Evolutionary conservation across 768 basidiomycete species (phyloP), one percentile per base, ranked within the genome.

Genomic region (Hygrophoropsis aurantiaca): DNA sequence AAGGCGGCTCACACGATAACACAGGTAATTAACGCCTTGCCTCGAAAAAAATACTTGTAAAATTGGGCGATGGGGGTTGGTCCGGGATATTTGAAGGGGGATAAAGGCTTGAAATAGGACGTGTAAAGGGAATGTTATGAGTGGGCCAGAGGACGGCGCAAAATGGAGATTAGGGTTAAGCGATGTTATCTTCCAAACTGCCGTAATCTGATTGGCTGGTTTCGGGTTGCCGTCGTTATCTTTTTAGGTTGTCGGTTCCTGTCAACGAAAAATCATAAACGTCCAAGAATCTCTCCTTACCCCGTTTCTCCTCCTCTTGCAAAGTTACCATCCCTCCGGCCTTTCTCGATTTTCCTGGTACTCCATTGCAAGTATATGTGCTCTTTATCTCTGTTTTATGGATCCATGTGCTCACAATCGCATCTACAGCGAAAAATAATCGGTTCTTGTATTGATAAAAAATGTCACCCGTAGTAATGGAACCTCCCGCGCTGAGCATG

Each of bases 391-490:
- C 27, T 7, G 27, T 7, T 30, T 30, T 30, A 6, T 30, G 6
- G 13, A 13, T 13, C 27, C 36, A 8, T 38, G 36, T 16, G 16
- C 36, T 38, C 36, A 38, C 36, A 7, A 7, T 38, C 36, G 6
- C 20, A n/a, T 38, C 36, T 16, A 9, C 36, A 38, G n/a, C 16
- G 36, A 16, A 38, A n/a, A 38, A 38, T 16, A 38, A 16, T 38
- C 36, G 36, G 36, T 38, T 8, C 36, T 21, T 16, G 7, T 30
- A 21, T 16, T 38, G 20, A 38, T 16, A 60, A 63, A 59, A 62
- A 64, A 81, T 81, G 81, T 74, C 80, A 40, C 74, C 79, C 61
- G 75, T 82, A 60, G 73, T 80, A 53, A 71, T 83, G 54, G 79
- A 82, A 60, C 61, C 76, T 26, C 77, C 79, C 36, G 67, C 74